These are phyloP conservation scores for Globisporangium carolinianum DNA, from an alignment of 352 stramenopile genomes.

Conservation along the genomic window DNA sequence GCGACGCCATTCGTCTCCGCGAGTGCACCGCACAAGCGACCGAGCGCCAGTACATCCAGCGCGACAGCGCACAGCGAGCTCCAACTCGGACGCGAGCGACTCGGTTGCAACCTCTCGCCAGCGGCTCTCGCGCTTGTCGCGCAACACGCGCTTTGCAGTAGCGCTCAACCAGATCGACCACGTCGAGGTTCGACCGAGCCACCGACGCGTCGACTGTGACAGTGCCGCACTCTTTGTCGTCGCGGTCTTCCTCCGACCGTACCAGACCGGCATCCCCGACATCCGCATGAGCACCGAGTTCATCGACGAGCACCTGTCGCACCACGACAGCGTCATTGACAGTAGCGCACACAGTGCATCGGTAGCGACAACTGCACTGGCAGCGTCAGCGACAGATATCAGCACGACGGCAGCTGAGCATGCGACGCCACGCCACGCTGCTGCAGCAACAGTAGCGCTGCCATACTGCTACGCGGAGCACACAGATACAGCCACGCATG, in stretches of 20 bases:
- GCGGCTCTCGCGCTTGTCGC: conserved; percentile 20
- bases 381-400: not conserved
- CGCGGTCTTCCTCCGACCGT: conserved; percentile 30
- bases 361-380: no score
- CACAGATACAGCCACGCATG: no score
- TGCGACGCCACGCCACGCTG: no score
- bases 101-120: not conserved
- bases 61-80: not conserved
- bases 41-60: not conserved
- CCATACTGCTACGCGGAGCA: no score
- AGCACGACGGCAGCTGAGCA: not conserved
- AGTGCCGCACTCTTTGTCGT: conserved; percentile 46
- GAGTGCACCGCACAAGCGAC: not conserved
- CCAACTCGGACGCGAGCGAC: conserved; percentile 1
- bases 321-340: not conserved
- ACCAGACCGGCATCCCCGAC: conserved; percentile 41
- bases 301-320: not conserved
- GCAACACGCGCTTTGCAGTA: conserved; percentile 38
- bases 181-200: conserved; percentile 29
- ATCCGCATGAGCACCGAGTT: conserved; percentile 10
- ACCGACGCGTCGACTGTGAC: conserved; percentile 23
- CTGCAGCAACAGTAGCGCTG: not conserved
- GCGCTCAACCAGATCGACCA: conserved; percentile 54
- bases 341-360: not conserved
- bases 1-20: not conserved